Evolutionary conservation across 2,329 filamentous ascomycete genomes (phyloP).

Genomic region (Fusarium luffae): DNA sequence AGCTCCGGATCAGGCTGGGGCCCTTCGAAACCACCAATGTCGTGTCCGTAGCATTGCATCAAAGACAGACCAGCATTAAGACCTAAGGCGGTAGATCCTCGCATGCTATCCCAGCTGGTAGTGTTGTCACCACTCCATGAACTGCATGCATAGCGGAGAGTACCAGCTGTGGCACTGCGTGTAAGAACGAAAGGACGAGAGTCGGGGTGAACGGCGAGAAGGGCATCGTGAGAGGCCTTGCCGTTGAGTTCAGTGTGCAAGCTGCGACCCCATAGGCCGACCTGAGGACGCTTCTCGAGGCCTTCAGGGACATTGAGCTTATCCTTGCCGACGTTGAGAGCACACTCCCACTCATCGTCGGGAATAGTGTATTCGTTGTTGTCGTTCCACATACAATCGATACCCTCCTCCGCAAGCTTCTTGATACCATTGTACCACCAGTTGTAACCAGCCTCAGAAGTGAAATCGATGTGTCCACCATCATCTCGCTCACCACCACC

Average conservation of each 20-base stretch:
- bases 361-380: slow-evolving; percentile 80
- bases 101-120: slow-evolving; percentile 79
- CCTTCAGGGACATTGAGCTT: slow-evolving; percentile 50
- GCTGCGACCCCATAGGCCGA: slow-evolving; percentile 76
- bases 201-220: slow-evolving; percentile 67
- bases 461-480: slow-evolving; percentile 79
- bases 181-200: slow-evolving; percentile 75
- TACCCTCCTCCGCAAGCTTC: slow-evolving; percentile 69
- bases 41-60: slow-evolving; percentile 77
- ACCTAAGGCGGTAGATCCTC: slow-evolving; percentile 75
- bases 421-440: slow-evolving; percentile 79
- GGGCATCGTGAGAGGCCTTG: slow-evolving; percentile 75
- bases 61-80: slow-evolving; percentile 75
- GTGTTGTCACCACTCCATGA: slow-evolving; percentile 82
- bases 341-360: slow-evolving; percentile 72
- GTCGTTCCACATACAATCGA: slow-evolving; percentile 83
- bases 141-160: slow-evolving; percentile 75
- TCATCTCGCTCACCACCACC: slow-evolving; percentile 76
- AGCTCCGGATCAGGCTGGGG: slow-evolving; percentile 77
- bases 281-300: slow-evolving; percentile 55
- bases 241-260: slow-evolving; percentile 78
- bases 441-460: slow-evolving; percentile 71
- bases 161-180: slow-evolving; percentile 76
- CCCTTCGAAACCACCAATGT: slow-evolving; percentile 81
- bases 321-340: slow-evolving; percentile 57